A percentile compares a stretch with the other conserved stretches of the same genome.
Conservation (phyloP, 768 basidiomycete genomes). For the Pholiota microspora region DNA sequence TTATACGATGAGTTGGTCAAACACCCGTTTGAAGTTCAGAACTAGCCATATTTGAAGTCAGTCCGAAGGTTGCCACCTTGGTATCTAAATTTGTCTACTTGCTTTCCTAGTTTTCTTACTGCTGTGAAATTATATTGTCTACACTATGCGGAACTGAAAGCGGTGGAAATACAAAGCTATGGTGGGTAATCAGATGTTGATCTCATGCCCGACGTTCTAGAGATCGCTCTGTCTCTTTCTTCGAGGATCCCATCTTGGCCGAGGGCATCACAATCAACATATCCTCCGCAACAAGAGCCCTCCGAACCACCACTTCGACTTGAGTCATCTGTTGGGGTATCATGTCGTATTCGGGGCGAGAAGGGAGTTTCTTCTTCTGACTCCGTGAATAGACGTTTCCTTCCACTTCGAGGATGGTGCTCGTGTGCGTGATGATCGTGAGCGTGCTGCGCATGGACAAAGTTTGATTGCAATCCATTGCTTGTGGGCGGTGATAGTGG, state of each 20-base stretch:
- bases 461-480: no score
- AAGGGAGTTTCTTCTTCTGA: slow-evolving; percentile 27
- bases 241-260: slow-evolving; percentile 34
- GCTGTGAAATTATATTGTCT: slow-evolving; percentile 10
- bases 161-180: slow-evolving; percentile 2
- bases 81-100: slow-evolving; percentile 5
- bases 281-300: slow-evolving; percentile 47
- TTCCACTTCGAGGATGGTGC: slow-evolving; percentile 9
- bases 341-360: slow-evolving; percentile 10
- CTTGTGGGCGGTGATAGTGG: background rate
- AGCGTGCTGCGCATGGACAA: background rate
- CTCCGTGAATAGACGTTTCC: slow-evolving; percentile 29
- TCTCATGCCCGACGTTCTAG: slow-evolving; percentile 26
- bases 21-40: slow-evolving; percentile 71
- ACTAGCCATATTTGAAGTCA: slow-evolving; percentile 11
- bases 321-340: slow-evolving; percentile 10
- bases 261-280: slow-evolving; percentile 46
- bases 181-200: slow-evolving; percentile 21
- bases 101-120: slow-evolving; percentile 16
- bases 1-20: slow-evolving; percentile 87
- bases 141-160: background rate
- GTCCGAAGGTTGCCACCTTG: background rate
- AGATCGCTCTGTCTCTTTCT: slow-evolving; percentile 16
- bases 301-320: slow-evolving; percentile 16
- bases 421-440: background rate